Evolutionary conservation across 2,329 filamentous ascomycete species (phyloP), one percentile per base, ranked within the genome.

Genomic region (Aspergillus fijiensis): DNA sequence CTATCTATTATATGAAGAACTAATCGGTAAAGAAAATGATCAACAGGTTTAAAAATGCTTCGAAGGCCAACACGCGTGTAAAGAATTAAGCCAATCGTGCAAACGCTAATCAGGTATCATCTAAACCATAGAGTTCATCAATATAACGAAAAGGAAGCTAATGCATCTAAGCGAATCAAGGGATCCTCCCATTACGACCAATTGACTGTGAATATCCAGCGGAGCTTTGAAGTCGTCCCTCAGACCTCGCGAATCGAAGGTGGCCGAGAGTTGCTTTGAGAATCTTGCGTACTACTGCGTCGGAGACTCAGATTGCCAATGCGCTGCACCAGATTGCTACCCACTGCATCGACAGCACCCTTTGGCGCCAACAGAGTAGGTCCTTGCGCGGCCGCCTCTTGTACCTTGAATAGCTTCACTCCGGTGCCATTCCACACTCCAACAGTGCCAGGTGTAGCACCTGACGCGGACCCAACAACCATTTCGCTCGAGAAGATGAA

Each of bases 401-500:
- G 92, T 2, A 97, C 92, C 53, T 87, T 88, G 79, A 99, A 99
- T 14, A 99, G 81, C 72, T 89, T 90, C 74, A 99, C 91, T 2
- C 82, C 82, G 1, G 95, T 98, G 39, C 92, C 90, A 71, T 94
- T 97, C 94, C 95, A 99, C 1, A 97, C 88, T 7, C 95, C 94
- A 33, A 93, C 91, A 2, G 91, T 93, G 31, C 93, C 93, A 72
- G 89, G 93, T 0, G 89, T 86, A 16, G 75, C 74, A 33, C 77
- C 77, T 21, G 74, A 71, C 33, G 75, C 74, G 5, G 77, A 74
- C 4, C 76, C 77, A 12, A 79, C 77, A 60, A 92, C 87, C 87
- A 96, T 91, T 78, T 99, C 95, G 69, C 88, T 89, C 29, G 90
- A 88, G 74, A 97, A 98, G 56, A 97, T 87, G 68, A 97, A 91